Evolutionary conservation across 176 grass and related monocot genomes (phyloP).

Genomic region (Zoysia pacifica): DNA sequence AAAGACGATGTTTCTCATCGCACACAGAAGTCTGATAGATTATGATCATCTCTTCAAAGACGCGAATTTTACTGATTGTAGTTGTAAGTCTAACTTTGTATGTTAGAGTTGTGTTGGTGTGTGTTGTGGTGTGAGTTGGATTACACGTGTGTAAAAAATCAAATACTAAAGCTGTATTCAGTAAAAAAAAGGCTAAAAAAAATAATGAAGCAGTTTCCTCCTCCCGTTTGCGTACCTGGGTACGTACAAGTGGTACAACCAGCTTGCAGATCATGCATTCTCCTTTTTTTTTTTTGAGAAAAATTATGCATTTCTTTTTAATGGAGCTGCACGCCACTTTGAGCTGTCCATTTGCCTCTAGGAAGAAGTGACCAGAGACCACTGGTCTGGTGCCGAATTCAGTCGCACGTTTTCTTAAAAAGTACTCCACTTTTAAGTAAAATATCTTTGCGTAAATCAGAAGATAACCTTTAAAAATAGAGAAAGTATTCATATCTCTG

Average conservation of each 20-base stretch:
- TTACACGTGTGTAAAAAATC: too few species aligned
- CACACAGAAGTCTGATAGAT: too few species aligned
- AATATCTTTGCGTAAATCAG: background rate
- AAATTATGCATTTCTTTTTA: too few species aligned
- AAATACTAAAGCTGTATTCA: too few species aligned
- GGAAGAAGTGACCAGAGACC: background rate
- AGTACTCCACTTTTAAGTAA: background rate
- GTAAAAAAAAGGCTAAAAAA: too few species aligned
- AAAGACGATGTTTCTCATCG: too few species aligned
- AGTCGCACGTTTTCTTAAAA: background rate
- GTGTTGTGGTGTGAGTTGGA: too few species aligned
- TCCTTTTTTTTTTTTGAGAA: too few species aligned
- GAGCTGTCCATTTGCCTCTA: background rate
- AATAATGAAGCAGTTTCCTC: conserved; percentile 31
- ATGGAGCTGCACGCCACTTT: background rate
- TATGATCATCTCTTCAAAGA: too few species aligned
- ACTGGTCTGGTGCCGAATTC: background rate
- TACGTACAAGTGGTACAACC: background rate
- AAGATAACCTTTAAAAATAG: background rate
- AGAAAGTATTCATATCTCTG: background rate
- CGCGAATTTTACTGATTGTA: too few species aligned
- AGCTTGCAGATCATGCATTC: background rate
- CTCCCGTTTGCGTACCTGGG: background rate
- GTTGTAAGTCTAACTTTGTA: too few species aligned
- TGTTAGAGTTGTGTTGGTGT: too few species aligned